phyloP scores from a whole-genome alignment of 768 basidiomycete species.

The Rhodocollybia butyracea region DNA sequence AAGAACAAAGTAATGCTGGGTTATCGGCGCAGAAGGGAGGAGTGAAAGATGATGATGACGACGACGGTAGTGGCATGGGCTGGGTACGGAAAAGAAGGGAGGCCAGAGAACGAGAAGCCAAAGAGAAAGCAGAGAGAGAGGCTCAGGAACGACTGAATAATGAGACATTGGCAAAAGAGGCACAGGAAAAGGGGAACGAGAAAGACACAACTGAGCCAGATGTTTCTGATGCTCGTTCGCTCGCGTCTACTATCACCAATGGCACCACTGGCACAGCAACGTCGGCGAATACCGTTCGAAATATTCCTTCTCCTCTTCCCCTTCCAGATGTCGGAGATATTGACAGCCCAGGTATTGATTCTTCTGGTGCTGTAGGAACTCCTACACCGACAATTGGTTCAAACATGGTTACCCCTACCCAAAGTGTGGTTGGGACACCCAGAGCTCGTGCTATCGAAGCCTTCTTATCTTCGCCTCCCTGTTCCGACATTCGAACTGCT shows the following conservation, averaged over 20 bases:
- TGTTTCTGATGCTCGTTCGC: conserved; percentile 3
- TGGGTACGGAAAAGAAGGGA: conserved; percentile 73
- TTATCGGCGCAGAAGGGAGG: conserved; percentile 25
- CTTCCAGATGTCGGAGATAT: neutral
- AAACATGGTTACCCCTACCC: neutral
- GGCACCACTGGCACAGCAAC: conserved; percentile 8
- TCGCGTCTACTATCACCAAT: conserved; percentile 14
- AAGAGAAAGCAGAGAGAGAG: conserved; percentile 41
- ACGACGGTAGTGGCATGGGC: conserved; percentile 84
- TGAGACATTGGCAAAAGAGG: conserved; percentile 12
- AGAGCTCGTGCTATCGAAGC: neutral
- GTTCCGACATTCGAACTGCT: neutral
- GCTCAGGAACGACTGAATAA: conserved; percentile 22
- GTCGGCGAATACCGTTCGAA: neutral
- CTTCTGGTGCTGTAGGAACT: neutral
- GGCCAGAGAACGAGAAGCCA: conserved; percentile 48
- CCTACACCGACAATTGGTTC: neutral
- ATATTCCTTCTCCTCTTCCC: neutral
- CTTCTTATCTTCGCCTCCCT: neutral
- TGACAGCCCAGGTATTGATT: neutral
- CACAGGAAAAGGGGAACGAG: conserved; percentile 9
- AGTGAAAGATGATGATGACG: conserved; percentile 55
- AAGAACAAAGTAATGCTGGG: conserved; percentile 14
- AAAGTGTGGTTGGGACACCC: neutral
- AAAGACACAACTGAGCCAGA: conserved; percentile 16